Evolutionary conservation across 1,284 basidiomycete genomes (phyloP), one percentile per base, ranked within the genome.

Genomic region (Malassezia brasiliensis): DNA sequence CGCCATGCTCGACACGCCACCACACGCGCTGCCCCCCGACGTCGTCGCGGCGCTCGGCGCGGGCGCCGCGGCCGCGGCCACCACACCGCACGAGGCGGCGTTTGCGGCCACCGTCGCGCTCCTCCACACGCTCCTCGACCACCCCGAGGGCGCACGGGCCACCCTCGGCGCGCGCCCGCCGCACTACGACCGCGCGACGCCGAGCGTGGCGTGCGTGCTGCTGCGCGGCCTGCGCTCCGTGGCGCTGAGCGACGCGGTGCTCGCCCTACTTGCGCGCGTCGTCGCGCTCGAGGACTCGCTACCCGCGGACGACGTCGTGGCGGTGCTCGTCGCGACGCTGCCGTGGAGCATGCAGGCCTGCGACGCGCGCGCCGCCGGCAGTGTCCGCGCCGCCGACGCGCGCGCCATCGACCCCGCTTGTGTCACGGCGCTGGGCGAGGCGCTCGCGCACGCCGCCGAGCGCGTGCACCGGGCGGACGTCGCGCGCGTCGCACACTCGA

Each of bases 271-370:
- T 2, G 42, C 31, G n/a, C 53, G 53, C 40, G n/a, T 50, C 9
- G 19, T 41, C 12, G 17, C 32, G 20, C 35, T 47, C 17, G 28
- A 14, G 3, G 11, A 10, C 45, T 3, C n/a, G 22, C 9, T 17
- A 5, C 20, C 11, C n/a, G 20, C 20, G 17, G 15, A 36, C 28
- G 45, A 17, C 28, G 7, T 19, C 45, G 45, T 17, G 20, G 20
- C 17, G 17, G 14, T 91, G 30, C 93, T 91, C 71, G 83, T 87
- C 0, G 79, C 85, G 5, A 82, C 83, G 1, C 77, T 96, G n/a
- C 90, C 91, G 0, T 90, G 87, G 85, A 91, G 88, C 76, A 77
- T 94, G 31, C 83, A 86, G 58, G 83, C 84, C 3, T 88, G 89
- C 81, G 78, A 82, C 30, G 32, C 63, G 45, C 34, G 28, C 55